Conservation (phyloP, 805 yeast genomes). For the Candida ipomoeae region DNA sequence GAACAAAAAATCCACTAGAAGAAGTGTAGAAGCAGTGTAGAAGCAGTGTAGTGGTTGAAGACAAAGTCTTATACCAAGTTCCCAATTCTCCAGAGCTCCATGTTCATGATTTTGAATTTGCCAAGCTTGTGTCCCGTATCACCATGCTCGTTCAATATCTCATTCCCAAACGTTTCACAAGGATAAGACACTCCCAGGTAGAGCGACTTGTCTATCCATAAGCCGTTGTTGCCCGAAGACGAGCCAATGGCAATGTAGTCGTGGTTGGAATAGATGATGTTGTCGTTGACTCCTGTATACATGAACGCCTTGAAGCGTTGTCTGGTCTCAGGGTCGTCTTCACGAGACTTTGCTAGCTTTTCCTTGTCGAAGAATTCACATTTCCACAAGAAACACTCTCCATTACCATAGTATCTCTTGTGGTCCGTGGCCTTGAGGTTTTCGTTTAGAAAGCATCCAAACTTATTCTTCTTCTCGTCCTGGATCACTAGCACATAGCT, state of each 20-base stretch:
- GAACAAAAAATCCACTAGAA: neutral
- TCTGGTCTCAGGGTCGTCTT: conserved; percentile 6
- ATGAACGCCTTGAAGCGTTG: conserved; percentile 71
- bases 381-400: conserved; percentile 93
- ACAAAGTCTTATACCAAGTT: conserved; percentile 3
- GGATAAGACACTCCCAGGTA: conserved; percentile 72
- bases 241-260: conserved; percentile 82
- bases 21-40: neutral
- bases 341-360: conserved; percentile 9
- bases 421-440: conserved; percentile 65
- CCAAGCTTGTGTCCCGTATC: conserved; percentile 28
- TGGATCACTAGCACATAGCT: conserved; percentile 75
- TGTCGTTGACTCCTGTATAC: conserved; percentile 85
- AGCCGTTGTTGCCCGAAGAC: conserved; percentile 88
- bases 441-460: conserved; percentile 81
- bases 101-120: conserved; percentile 68
- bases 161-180: conserved; percentile 88
- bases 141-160: conserved; percentile 45
- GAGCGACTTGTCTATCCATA: conserved; percentile 78
- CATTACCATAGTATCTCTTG: conserved; percentile 82
- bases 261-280: conserved; percentile 74
- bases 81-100: conserved; percentile 85
- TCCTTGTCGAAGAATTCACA: conserved; percentile 40
- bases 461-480: conserved; percentile 59
- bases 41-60: neutral